phyloP scores from a whole-genome alignment of 192 early-diverging fungal genomes.

The Backusella psychrophila region DNA sequence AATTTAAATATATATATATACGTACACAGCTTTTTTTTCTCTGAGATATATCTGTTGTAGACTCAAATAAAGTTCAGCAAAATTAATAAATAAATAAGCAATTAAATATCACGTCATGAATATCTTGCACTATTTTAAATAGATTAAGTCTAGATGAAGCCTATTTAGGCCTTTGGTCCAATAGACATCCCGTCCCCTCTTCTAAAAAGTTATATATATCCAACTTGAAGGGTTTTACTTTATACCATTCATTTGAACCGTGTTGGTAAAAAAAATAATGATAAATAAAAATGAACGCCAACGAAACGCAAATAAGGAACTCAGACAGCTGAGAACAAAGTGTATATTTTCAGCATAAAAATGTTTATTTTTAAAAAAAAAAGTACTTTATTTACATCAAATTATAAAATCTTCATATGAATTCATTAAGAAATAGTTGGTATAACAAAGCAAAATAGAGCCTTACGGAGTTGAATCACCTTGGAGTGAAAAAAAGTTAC shows the following conservation, averaged over 20 bases:
- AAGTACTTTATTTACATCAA: background rate
- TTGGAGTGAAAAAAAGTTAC: background rate
- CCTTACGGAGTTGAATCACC: background rate
- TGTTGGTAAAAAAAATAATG: background rate
- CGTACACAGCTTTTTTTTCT: background rate
- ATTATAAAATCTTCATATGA: background rate
- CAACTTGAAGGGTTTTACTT: too few relatives aligned
- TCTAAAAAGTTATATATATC: too few relatives aligned
- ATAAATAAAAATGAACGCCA: background rate
- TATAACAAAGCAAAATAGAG: background rate
- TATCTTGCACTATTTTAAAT: background rate
- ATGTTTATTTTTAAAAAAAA: background rate
- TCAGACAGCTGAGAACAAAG: conserved; percentile 3
- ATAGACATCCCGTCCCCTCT: background rate
- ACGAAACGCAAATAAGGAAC: background rate
- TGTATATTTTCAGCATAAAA: background rate
- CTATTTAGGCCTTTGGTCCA: background rate
- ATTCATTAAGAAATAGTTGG: background rate
- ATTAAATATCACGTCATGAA: background rate
- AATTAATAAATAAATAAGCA: background rate
- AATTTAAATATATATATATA: too few relatives aligned
- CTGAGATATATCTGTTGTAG: background rate
- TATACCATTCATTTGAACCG: background rate
- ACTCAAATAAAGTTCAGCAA: background rate
- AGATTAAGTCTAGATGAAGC: background rate